A percentile compares a stretch with the other conserved stretches of the same genome.
Evolutionary conservation across 768 basidiomycete genomes (phyloP).

Genomic region (Leccinum uliginosum): DNA sequence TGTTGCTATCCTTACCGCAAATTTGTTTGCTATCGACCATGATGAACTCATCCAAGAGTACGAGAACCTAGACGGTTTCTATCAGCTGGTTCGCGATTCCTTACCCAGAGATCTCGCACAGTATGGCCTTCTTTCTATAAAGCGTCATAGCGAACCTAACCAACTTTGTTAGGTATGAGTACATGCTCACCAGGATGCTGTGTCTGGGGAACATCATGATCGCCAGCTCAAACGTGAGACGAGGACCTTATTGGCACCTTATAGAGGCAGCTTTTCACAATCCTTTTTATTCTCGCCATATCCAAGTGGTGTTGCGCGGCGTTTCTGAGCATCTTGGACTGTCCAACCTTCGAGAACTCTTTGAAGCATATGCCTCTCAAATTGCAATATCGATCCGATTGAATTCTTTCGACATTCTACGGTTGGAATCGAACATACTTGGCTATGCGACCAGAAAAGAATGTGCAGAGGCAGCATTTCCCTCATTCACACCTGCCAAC

Average conservation of each 20-base stretch:
- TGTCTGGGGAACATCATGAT: constrained; percentile 77
- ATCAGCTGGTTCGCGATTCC: constrained; percentile 42
- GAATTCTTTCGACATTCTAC: constrained; percentile 46
- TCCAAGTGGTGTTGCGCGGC: constrained; percentile 51
- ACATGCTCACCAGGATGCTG: constrained; percentile 68
- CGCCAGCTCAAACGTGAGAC: constrained; percentile 67
- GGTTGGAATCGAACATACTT: constrained; percentile 65
- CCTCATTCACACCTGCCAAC: constrained; percentile 62
- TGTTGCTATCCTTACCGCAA: constrained; percentile 54
- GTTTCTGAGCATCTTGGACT: constrained; percentile 70
- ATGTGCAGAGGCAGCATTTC: constrained; percentile 65
- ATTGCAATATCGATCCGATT: constrained; percentile 63
- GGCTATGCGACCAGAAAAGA: constrained; percentile 69
- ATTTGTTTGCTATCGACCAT: constrained; percentile 46
- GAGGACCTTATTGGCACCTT: constrained; percentile 85
- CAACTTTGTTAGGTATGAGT: constrained; percentile 55
- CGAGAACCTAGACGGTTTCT: constrained; percentile 32
- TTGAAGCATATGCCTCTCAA: constrained; percentile 74
- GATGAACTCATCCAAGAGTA: constrained; percentile 28
- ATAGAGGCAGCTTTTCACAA: constrained; percentile 57
- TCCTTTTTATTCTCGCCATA: constrained; percentile 25
- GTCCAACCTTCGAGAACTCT: constrained; percentile 54
- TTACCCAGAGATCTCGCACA: constrained; percentile 44
- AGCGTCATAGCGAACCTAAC: constrained; percentile 14
- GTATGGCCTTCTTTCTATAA: constrained; percentile 35